Percentiles rank a stretch among this genome's conserved stretches.
These are phyloP conservation scores for Talaromyces borbonicus DNA, from an alignment of 495 filamentous ascomycete species.

Conservation along the genomic window DNA sequence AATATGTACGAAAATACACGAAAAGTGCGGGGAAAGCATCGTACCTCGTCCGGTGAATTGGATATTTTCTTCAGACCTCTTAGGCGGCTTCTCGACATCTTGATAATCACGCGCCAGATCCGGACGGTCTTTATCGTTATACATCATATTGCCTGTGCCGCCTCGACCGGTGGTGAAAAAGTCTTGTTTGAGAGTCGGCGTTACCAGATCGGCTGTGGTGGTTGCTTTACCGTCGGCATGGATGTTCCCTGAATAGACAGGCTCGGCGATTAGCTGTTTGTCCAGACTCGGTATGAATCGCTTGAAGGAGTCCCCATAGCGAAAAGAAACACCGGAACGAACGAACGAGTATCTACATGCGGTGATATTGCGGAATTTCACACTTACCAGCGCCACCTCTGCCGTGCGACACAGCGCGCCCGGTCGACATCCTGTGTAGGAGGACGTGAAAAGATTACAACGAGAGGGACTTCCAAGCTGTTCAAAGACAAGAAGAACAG, in stretches of 20 bases:
- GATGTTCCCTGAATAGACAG: slow-evolving; percentile 61
- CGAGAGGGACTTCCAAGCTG: not conserved
- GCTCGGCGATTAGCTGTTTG: slow-evolving; percentile 61
- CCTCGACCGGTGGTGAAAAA: slow-evolving; percentile 77
- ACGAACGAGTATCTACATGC: not conserved
- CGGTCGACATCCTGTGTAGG: slow-evolving; percentile 8
- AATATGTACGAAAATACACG: not conserved
- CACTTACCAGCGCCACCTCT: slow-evolving; percentile 48
- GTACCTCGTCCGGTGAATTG: slow-evolving; percentile 40
- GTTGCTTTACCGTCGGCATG: slow-evolving; percentile 43
- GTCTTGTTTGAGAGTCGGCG: slow-evolving; percentile 71
- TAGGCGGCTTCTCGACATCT: slow-evolving; percentile 56
- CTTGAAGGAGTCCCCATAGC: too few relatives aligned
- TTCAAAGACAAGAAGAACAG: too few relatives aligned
- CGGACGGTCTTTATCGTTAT: slow-evolving; percentile 50
- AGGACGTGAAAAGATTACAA: too few relatives aligned
- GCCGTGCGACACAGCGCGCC: slow-evolving; percentile 39
- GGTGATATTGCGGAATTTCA: not conserved
- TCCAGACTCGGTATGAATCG: not conserved
- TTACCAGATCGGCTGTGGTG: slow-evolving; percentile 54
- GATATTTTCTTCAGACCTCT: slow-evolving; percentile 34
- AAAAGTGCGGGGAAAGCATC: not conserved
- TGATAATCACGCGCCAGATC: slow-evolving; percentile 68
- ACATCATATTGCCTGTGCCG: slow-evolving; percentile 67
- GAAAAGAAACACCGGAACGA: not conserved